Evolutionary conservation across 805 yeast genomes (phyloP).

Genomic region (Saccharomycopsis amapae): DNA sequence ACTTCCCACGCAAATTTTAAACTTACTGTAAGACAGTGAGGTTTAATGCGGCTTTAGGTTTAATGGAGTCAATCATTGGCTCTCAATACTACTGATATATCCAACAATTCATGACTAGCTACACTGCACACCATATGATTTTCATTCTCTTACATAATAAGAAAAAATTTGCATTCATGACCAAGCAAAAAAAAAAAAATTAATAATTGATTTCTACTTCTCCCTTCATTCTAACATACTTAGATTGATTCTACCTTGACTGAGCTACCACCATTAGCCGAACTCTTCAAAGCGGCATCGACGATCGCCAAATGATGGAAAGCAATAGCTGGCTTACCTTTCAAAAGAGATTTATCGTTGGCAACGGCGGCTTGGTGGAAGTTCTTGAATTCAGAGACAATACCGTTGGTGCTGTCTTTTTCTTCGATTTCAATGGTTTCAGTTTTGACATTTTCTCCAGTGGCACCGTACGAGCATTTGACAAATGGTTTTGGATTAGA

Average conservation of each 20-base stretch:
- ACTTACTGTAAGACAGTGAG: no score
- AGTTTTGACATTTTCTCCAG: conserved; percentile 24
- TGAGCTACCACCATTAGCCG: conserved; percentile 43
- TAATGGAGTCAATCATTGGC: no score
- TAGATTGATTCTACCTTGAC: conserved; percentile 36
- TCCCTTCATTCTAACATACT: no score
- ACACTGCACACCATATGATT: no score
- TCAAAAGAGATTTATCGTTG: conserved; percentile 52
- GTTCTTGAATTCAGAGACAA: conserved; percentile 46
- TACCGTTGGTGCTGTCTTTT: conserved; percentile 45
- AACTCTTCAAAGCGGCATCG: conserved; percentile 76
- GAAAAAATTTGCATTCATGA: no score
- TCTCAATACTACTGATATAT: no score
- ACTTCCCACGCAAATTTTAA: no score
- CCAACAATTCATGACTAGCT: no score
- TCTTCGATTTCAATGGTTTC: conserved; percentile 28
- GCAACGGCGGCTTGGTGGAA: conserved; percentile 52
- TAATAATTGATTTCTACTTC: no score
- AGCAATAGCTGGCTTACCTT: conserved; percentile 64
- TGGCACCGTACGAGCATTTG: conserved; percentile 28
- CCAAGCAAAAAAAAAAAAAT: no score
- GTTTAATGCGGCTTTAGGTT: no score
- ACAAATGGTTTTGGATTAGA: conserved; percentile 33
- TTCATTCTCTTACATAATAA: no score
- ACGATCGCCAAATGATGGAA: conserved; percentile 91